phyloP scores from a whole-genome alignment of 2,329 filamentous ascomycete genomes.

The Ophiostoma pallidulum region DNA sequence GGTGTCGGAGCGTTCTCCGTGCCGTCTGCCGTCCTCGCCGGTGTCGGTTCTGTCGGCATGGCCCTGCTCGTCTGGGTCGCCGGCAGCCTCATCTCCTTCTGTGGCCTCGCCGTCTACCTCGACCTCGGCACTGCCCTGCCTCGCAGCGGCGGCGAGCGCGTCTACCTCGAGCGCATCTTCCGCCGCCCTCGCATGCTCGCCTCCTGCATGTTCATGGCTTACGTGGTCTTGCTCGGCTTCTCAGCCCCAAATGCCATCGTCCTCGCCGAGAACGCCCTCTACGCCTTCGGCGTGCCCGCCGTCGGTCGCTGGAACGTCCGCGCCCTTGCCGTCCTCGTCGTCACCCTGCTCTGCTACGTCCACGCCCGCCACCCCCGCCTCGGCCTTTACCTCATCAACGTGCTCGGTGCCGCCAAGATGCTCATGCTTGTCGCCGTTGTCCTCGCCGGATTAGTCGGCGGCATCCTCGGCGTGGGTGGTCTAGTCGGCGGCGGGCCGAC shows the following conservation, averaged over 20 bases:
- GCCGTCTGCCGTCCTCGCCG: constrained; percentile 45
- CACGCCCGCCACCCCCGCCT: constrained; percentile 37
- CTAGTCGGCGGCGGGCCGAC: no score
- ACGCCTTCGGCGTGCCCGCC: constrained; percentile 31
- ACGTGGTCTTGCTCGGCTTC: constrained; percentile 41
- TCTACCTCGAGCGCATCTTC: constrained; percentile 45
- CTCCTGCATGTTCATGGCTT: constrained; percentile 44
- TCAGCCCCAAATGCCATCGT: constrained; percentile 43
- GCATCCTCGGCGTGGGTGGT: constrained; percentile 26
- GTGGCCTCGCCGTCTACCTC: constrained; percentile 36
- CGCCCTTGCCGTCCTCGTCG: constrained; percentile 35
- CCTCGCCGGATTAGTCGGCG: constrained; percentile 32
- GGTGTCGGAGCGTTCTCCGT: constrained; percentile 44
- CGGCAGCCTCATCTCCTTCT: constrained; percentile 35
- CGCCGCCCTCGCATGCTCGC: constrained; percentile 40
- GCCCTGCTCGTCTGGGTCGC: constrained; percentile 45
- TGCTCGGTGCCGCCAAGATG: constrained; percentile 40
- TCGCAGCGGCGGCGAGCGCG: constrained; percentile 39
- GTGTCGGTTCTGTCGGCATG: constrained; percentile 45
- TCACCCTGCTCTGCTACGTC: constrained; percentile 37
- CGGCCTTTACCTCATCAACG: constrained; percentile 38
- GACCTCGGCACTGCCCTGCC: constrained; percentile 36
- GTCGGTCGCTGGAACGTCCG: constrained; percentile 42
- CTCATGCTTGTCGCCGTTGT: constrained; percentile 38
- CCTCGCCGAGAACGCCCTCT: constrained; percentile 41